These are phyloP conservation scores for Pelargonium myrrhifolium DNA, from an alignment of 441 rosid genomes.

Conservation along the genomic window DNA sequence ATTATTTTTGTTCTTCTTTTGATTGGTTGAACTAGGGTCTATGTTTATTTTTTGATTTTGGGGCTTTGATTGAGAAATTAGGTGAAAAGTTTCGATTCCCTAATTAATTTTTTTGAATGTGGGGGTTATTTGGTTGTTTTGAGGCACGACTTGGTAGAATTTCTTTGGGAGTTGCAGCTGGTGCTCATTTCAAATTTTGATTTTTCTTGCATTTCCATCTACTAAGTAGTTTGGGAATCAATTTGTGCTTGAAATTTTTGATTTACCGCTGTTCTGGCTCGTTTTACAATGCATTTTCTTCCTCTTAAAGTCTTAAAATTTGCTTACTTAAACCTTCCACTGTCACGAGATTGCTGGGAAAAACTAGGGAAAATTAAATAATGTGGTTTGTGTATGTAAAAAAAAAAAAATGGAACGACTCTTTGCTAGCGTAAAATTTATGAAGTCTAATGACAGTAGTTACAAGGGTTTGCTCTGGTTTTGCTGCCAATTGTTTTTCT, in stretches of 20 bases:
- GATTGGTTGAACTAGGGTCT: conserved; percentile 3
- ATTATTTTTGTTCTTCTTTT: neutral
- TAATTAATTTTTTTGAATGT: neutral
- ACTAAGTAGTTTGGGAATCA: neutral
- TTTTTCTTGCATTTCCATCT: neutral
- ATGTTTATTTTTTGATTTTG: neutral
- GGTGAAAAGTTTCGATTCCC: neutral
- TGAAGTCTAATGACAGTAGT: neutral
- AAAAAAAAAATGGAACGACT: neutral
- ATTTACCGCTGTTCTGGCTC: neutral
- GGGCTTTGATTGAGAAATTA: neutral
- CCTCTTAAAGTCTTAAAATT: neutral
- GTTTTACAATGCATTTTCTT: neutral
- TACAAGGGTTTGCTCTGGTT: neutral
- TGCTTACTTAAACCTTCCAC: neutral
- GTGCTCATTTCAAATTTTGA: neutral
- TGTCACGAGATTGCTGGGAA: neutral
- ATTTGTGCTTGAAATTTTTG: neutral
- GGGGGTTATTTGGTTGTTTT: neutral
- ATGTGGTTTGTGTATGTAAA: neutral
- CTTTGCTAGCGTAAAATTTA: neutral
- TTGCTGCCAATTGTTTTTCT: too few species aligned
- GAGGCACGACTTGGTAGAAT: neutral
- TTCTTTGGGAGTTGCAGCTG: neutral
- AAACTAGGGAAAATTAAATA: neutral